Conservation (phyloP, 140 eudicot species). For the Flaveria floridana region DNA sequence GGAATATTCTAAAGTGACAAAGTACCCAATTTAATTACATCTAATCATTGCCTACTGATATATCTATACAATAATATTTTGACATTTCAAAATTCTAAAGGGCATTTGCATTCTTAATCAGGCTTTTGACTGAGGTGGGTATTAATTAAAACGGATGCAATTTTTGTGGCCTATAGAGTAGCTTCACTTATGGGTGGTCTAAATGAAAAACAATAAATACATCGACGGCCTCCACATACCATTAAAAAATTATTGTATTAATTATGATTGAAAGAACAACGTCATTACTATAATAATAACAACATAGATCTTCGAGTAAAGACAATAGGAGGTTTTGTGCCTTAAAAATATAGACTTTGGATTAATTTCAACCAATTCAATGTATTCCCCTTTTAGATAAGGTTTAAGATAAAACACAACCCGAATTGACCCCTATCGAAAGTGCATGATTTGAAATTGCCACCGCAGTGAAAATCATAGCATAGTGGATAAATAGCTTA, state of each 20-base stretch:
- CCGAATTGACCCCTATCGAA: neutral
- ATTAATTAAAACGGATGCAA: neutral
- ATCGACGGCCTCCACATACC: neutral
- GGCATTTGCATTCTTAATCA: neutral
- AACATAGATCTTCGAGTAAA: conserved; percentile 1
- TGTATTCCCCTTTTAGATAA: neutral
- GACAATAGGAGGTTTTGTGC: conserved; percentile 11
- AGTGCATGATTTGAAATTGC: neutral
- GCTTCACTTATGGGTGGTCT: neutral
- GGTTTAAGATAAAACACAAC: neutral
- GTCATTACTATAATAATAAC: neutral
- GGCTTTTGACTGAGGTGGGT: neutral
- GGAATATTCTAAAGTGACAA: neutral
- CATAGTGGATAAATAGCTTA: conserved; percentile 30
- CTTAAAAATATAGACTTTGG: conserved; percentile 3
- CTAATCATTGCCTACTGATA: neutral
- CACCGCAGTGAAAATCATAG: conserved; percentile 13
- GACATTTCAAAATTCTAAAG: neutral
- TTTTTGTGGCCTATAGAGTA: conserved; percentile 11
- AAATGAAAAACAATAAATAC: neutral
- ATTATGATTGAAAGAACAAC: neutral
- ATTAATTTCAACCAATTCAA: neutral
- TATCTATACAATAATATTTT: neutral
- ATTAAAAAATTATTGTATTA: neutral
- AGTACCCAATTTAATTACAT: neutral